These are phyloP conservation scores for Phytophthora crassamura DNA, from an alignment of 352 stramenopile genomes.

Conservation along the genomic window DNA sequence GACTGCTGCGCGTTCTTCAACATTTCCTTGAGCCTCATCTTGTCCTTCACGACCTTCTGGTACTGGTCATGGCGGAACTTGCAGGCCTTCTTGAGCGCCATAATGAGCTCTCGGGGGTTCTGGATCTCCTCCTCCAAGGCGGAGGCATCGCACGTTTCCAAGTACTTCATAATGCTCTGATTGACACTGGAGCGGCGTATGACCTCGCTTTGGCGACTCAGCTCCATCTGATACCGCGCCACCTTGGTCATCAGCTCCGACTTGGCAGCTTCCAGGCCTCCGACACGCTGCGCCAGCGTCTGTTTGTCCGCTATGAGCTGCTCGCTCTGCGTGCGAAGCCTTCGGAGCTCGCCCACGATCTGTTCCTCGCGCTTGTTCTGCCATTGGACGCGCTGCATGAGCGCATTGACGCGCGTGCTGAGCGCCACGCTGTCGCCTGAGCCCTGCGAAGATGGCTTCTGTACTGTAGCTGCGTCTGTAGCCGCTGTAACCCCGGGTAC, in stretches of 20 bases:
- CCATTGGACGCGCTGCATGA: slow-evolving; percentile 79
- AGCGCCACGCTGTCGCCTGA: slow-evolving; percentile 48
- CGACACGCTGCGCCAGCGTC: slow-evolving; percentile 57
- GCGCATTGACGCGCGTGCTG: slow-evolving; percentile 56
- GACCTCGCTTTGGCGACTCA: slow-evolving; percentile 66
- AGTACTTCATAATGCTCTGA: slow-evolving; percentile 75
- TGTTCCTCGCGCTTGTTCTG: slow-evolving; percentile 81
- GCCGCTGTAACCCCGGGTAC: slow-evolving; percentile 30
- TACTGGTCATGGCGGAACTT: slow-evolving; percentile 86
- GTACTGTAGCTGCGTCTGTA: background rate
- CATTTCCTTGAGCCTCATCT: slow-evolving; percentile 74
- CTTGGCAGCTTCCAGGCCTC: slow-evolving; percentile 53
- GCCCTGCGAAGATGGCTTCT: background rate
- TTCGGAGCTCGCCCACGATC: slow-evolving; percentile 62
- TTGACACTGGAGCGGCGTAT: slow-evolving; percentile 61
- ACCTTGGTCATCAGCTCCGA: slow-evolving; percentile 73
- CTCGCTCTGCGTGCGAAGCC: slow-evolving; percentile 69
- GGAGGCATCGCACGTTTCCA: slow-evolving; percentile 75
- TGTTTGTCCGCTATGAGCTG: slow-evolving; percentile 71
- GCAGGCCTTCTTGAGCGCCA: slow-evolving; percentile 84
- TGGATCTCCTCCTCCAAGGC: slow-evolving; percentile 79
- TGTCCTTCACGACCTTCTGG: slow-evolving; percentile 84
- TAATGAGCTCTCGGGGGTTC: slow-evolving; percentile 78
- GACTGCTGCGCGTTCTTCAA: slow-evolving; percentile 47
- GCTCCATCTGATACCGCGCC: slow-evolving; percentile 78